A percentile compares a stretch with the other conserved stretches of the same genome.
Evolutionary conservation across 257 asterid genomes (phyloP).

Genomic region (Nicotiana tabacum): DNA sequence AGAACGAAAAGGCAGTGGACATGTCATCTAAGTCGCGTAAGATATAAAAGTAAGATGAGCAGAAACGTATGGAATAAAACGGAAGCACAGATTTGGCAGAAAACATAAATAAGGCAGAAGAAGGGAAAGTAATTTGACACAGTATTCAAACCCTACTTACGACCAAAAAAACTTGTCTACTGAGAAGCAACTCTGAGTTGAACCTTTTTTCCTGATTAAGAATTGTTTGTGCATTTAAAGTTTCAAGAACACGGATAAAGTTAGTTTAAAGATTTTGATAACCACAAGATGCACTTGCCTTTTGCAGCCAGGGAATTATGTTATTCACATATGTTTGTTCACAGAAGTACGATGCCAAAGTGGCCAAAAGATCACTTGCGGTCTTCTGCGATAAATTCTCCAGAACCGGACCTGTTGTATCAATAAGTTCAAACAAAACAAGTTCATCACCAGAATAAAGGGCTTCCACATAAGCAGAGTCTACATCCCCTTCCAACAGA

Average conservation of each 20-base stretch:
- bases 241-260: background rate
- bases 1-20: constrained; percentile 8
- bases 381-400: constrained; percentile 68
- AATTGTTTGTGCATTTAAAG: background rate
- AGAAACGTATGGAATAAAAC: background rate
- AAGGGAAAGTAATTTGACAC: background rate
- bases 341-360: constrained; percentile 52
- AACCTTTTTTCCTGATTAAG: background rate
- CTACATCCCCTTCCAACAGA: constrained; percentile 62
- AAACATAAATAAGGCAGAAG: background rate
- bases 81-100: background rate
- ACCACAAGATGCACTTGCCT: constrained; percentile 48
- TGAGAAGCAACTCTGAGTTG: background rate
- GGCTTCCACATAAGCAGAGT: constrained; percentile 76
- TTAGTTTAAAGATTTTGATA: background rate
- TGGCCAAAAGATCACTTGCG: constrained; percentile 51
- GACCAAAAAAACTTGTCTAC: background rate
- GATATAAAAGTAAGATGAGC: background rate
- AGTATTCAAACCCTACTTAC: background rate
- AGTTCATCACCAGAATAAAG: constrained; percentile 63
- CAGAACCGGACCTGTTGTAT: constrained; percentile 82
- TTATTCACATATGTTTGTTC: constrained; percentile 69
- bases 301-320: constrained; percentile 89
- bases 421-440: constrained; percentile 77
- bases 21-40: background rate